Percentiles rank a stretch among this genome's conserved stretches.
phyloP scores from a whole-genome alignment of 2,329 filamentous ascomycete species.

The Fusarium napiforme region DNA sequence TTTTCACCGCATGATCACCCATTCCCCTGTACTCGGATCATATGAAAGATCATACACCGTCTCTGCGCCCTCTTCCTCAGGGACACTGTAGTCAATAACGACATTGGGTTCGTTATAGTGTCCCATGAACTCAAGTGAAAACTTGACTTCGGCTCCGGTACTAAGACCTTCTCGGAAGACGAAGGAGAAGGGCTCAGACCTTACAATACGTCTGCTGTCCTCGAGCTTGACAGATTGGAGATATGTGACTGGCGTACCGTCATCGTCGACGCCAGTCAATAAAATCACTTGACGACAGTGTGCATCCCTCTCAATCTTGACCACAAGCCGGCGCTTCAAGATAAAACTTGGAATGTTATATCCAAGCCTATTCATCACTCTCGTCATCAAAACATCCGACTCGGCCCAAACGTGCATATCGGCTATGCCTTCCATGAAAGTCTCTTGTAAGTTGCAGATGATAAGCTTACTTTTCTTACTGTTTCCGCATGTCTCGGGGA shows the following conservation, averaged over 20 bases:
- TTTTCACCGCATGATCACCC: not conserved
- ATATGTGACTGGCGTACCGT: slow-evolving; percentile 55
- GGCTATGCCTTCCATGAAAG: slow-evolving; percentile 52
- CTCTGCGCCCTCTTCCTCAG: rapidly evolving
- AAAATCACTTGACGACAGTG: slow-evolving; percentile 43
- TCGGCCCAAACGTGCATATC: slow-evolving; percentile 50
- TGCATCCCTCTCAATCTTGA: slow-evolving; percentile 41
- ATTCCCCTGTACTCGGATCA: slow-evolving; percentile 17
- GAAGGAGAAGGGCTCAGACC: slow-evolving; percentile 53
- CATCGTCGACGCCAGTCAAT: slow-evolving; percentile 52
- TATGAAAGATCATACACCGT: slow-evolving; percentile 24
- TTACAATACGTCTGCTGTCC: slow-evolving; percentile 49
- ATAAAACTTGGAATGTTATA: slow-evolving; percentile 53
- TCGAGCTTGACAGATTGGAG: slow-evolving; percentile 53
- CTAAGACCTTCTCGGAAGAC: slow-evolving; percentile 47
- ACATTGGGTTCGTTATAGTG: slow-evolving; percentile 58
- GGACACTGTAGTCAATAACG: not conserved
- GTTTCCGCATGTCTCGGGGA: slow-evolving; percentile 51
- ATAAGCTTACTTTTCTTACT: slow-evolving; percentile 48
- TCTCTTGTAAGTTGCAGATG: slow-evolving; percentile 60
- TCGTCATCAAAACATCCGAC: slow-evolving; percentile 53
- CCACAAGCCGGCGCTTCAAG: slow-evolving; percentile 48
- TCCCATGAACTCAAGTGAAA: slow-evolving; percentile 60
- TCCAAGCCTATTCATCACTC: slow-evolving; percentile 53
- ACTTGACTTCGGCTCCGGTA: slow-evolving; percentile 43